phyloP scores from a whole-genome alignment of 768 basidiomycete genomes.

The Auriculariales sp. region DNA sequence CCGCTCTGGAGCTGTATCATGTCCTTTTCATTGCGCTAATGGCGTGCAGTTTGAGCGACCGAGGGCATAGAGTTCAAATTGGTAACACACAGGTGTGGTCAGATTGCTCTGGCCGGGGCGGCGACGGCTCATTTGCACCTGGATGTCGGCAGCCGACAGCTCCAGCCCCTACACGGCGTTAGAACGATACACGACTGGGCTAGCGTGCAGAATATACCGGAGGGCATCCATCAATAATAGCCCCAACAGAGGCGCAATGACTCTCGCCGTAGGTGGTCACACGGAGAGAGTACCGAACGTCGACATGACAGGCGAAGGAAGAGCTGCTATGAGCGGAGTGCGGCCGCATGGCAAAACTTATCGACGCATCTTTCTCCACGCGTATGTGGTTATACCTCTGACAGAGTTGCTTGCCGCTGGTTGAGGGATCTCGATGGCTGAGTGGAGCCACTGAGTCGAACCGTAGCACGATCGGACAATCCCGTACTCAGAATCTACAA shows the following conservation, averaged over 20 bases:
- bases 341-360: too few relatives aligned
- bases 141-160: constrained; percentile 71
- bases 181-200: neutral
- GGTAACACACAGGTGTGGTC: constrained; percentile 71
- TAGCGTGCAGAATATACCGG: constrained; percentile 41
- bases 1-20: constrained; percentile 88
- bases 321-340: too few relatives aligned
- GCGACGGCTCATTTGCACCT: constrained; percentile 78
- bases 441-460: too few relatives aligned
- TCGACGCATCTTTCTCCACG: too few relatives aligned
- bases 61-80: neutral
- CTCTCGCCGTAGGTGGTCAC: constrained; percentile 98
- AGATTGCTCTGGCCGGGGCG: constrained; percentile 93
- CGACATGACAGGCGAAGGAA: constrained; percentile 59
- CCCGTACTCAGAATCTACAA: too few relatives aligned
- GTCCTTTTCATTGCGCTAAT: constrained; percentile 89
- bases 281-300: constrained; percentile 80
- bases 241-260: constrained; percentile 92
- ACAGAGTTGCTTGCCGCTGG: too few relatives aligned
- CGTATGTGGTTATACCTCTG: too few relatives aligned
- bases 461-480: too few relatives aligned
- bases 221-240: constrained; percentile 94
- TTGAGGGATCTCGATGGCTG: too few relatives aligned
- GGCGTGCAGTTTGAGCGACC: neutral
- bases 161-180: constrained; percentile 50